A percentile compares a stretch with the other conserved stretches of the same genome.
Evolutionary conservation across 139 green algal genomes (phyloP).

Genomic region (Volvox reticuliferus): DNA sequence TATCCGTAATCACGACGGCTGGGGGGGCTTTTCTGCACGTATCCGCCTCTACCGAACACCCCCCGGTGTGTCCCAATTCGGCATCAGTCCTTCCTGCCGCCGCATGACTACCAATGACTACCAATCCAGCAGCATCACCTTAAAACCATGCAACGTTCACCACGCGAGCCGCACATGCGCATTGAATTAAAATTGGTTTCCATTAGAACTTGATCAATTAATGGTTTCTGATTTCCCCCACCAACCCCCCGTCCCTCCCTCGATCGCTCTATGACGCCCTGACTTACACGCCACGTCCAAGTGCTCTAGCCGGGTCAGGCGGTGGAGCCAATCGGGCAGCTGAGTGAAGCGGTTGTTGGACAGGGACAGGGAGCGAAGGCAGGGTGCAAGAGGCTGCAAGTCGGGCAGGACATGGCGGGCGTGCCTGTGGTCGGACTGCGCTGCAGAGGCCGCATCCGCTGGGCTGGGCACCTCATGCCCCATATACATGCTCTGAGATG

Average conservation of each 20-base stretch:
- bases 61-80: no score
- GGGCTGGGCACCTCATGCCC: constrained; percentile 34
- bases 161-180: not conserved
- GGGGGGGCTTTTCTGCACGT: no score
- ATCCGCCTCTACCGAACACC: no score
- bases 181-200: not conserved
- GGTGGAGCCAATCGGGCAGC: constrained; percentile 54
- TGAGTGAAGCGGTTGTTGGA: constrained; percentile 62
- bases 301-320: constrained; percentile 54
- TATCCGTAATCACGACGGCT: not conserved
- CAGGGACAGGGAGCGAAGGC: constrained; percentile 66
- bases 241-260: not conserved
- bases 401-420: constrained; percentile 54
- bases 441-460: not conserved
- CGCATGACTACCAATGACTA: no score
- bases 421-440: not conserved
- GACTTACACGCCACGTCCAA: constrained; percentile 61
- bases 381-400: constrained; percentile 49
- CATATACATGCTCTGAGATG: constrained; percentile 42
- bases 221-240: no score
- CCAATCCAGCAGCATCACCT: not conserved
- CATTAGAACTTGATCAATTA: not conserved
- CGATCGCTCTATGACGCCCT: not conserved
- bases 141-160: not conserved
- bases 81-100: no score